Percentiles rank a stretch among this genome's conserved stretches.
These are phyloP conservation scores for Geotrichum citri-aurantii DNA, from an alignment of 1,139 yeast species.

Conservation along the genomic window DNA sequence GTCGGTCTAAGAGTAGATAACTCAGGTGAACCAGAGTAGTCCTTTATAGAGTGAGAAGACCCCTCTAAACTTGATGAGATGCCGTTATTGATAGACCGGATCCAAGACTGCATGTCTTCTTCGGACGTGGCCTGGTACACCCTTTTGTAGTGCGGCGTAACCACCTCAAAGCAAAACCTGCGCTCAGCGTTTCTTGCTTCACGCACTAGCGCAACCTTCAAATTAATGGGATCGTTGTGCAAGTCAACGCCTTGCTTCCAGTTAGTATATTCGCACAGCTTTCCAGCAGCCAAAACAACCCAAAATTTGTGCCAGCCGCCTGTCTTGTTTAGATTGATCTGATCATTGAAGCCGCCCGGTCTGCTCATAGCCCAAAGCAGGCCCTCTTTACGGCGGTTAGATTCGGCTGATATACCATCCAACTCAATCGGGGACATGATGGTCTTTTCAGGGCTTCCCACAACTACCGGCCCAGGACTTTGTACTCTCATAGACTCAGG, in stretches of 20 bases:
- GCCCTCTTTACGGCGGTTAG: conserved; percentile 43
- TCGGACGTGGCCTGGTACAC: conserved; percentile 73
- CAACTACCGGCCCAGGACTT: conserved; percentile 1
- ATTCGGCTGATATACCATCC: conserved; percentile 14
- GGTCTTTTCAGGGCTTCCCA: conserved; percentile 16
- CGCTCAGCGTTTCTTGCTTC: conserved; percentile 44
- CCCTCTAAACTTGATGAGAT: conserved; percentile 29
- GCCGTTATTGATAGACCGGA: conserved; percentile 45
- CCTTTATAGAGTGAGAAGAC: conserved; percentile 8
- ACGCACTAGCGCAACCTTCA: conserved; percentile 65
- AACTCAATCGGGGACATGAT: conserved; percentile 6
- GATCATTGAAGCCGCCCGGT: conserved; percentile 38
- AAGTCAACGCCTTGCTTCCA: conserved; percentile 69
- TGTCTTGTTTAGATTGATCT: conserved; percentile 61
- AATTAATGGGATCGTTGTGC: conserved; percentile 64
- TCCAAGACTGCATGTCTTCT: conserved; percentile 67
- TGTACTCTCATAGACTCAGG: conserved; percentile 5
- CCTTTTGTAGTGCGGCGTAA: conserved; percentile 66
- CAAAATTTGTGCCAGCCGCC: conserved; percentile 87
- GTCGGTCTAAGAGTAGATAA: conserved; percentile 4
- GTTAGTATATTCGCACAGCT: conserved; percentile 65
- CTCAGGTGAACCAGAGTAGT: background rate
- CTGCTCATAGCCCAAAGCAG: conserved; percentile 52
- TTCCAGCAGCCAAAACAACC: conserved; percentile 69
- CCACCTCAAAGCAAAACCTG: conserved; percentile 65